Evolutionary conservation across 345 rosid genomes (phyloP).

Genomic region (Populus ilicifolia): DNA sequence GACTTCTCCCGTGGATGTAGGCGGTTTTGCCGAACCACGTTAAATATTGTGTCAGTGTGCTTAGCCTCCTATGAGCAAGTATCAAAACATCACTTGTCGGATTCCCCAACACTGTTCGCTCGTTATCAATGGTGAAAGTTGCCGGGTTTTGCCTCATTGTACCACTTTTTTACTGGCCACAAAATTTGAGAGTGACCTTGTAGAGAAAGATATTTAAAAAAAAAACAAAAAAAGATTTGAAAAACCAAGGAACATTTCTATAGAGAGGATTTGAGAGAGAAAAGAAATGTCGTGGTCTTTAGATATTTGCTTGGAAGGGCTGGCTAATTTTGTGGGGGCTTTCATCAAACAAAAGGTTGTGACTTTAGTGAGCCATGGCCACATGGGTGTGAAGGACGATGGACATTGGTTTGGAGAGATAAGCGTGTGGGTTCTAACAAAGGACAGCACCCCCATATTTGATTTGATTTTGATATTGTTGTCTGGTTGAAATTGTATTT

Average conservation of each 20-base stretch:
- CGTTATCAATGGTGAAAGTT: slow-evolving; percentile 18
- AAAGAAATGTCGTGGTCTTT: not conserved
- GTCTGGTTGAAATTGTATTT: too few relatives aligned
- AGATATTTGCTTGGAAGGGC: not conserved
- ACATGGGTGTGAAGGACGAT: slow-evolving; percentile 23
- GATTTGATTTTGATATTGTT: too few relatives aligned
- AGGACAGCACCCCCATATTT: slow-evolving; percentile 9
- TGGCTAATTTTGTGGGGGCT: not conserved
- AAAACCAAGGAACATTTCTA: not conserved
- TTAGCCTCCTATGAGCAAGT: too few relatives aligned
- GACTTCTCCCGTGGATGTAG: too few relatives aligned
- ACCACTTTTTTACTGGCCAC: not conserved
- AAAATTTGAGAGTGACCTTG: slow-evolving; percentile 17
- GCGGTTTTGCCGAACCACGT: too few relatives aligned
- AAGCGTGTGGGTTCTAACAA: slow-evolving; percentile 19
- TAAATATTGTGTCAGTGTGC: too few relatives aligned
- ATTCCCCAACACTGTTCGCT: too few relatives aligned
- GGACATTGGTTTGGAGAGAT: slow-evolving; percentile 12
- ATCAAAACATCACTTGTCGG: too few relatives aligned
- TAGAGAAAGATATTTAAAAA: not conserved
- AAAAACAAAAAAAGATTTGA: not conserved
- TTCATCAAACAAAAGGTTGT: not conserved
- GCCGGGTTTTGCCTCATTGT: not conserved
- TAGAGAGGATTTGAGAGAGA: not conserved
- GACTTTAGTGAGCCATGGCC: slow-evolving; percentile 16